Percentiles rank a stretch among this genome's conserved stretches.
Evolutionary conservation across 108 stramenopile genomes (phyloP).

Genomic region (Mayamaea pseudoterrestris): DNA sequence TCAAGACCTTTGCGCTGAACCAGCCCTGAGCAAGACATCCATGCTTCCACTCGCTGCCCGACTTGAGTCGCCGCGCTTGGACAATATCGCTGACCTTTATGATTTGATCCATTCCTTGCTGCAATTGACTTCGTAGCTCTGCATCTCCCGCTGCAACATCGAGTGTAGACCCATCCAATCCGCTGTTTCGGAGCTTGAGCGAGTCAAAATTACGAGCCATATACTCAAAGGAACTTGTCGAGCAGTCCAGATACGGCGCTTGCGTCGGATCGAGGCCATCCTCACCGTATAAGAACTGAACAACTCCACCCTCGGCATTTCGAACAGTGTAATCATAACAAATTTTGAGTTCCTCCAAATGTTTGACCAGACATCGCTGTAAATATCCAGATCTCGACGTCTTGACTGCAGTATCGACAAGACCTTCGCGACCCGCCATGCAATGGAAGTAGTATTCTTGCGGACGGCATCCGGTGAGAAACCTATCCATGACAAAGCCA

Average conservation of each 20-base stretch:
- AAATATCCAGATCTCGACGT: slow-evolving; percentile 97
- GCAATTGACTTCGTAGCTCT: slow-evolving; percentile 7
- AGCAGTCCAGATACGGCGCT: slow-evolving; percentile 75
- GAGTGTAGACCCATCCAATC: slow-evolving; percentile 41
- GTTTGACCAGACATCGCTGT: slow-evolving; percentile 98
- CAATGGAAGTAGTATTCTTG: slow-evolving; percentile 99
- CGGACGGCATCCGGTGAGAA: slow-evolving; percentile 92
- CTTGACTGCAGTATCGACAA: slow-evolving; percentile 95
- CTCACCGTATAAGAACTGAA: slow-evolving; percentile 99
- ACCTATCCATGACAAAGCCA: slow-evolving; percentile 97
- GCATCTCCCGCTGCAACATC: slow-evolving; percentile 50
- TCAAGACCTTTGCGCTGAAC: slow-evolving; percentile 61
- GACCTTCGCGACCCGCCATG: slow-evolving; percentile 99
- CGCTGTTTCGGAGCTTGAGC: slow-evolving; percentile 36
- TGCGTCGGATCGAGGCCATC: slow-evolving; percentile 95
- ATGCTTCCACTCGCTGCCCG: slow-evolving; percentile 53
- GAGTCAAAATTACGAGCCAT: slow-evolving; percentile 83
- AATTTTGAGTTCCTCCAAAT: slow-evolving; percentile 92
- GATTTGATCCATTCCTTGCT: too few species aligned
- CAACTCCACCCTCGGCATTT: slow-evolving; percentile 93
- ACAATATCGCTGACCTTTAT: too few species aligned
- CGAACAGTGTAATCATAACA: slow-evolving; percentile 96
- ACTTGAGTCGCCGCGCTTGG: slow-evolving; percentile 40
- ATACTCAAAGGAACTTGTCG: slow-evolving; percentile 68
- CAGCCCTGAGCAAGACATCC: slow-evolving; percentile 78